Evolutionary conservation across 768 basidiomycete species (phyloP).

Genomic region (Inosperma sp.): DNA sequence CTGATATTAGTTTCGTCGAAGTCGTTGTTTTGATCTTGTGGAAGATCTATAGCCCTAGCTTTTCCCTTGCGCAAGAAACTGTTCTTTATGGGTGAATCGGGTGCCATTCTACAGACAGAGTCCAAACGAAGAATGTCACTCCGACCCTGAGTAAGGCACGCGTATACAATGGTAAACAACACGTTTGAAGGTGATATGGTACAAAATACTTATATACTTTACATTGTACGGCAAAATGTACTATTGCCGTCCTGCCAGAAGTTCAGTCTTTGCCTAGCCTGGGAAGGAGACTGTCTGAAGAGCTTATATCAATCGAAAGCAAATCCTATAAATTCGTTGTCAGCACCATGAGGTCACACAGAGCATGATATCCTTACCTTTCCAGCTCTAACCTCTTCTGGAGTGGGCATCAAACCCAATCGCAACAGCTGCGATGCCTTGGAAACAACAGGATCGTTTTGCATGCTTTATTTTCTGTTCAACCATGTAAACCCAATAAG

Average conservation of each 20-base stretch:
- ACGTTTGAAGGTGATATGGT: too few species aligned
- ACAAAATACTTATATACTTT: too few species aligned
- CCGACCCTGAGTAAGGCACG: too few species aligned
- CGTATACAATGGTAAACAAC: too few species aligned
- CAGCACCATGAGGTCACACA: conserved; percentile 2
- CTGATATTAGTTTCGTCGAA: not conserved
- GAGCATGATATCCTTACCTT: conserved; percentile 43
- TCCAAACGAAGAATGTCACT: too few species aligned
- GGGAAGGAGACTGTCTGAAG: conserved; percentile 13
- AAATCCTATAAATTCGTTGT: conserved; percentile 38
- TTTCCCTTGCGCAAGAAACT: conserved; percentile 54
- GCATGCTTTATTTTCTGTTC: conserved; percentile 48
- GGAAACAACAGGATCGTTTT: conserved; percentile 73
- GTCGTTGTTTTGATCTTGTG: conserved; percentile 11
- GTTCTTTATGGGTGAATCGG: conserved; percentile 8
- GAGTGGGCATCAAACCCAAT: conserved; percentile 74
- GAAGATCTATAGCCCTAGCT: conserved; percentile 32
- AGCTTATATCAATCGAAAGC: conserved; percentile 39
- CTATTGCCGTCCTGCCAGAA: too few species aligned
- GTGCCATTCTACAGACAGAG: too few species aligned
- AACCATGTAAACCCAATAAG: not conserved
- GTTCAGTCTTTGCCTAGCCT: not conserved
- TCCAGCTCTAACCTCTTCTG: conserved; percentile 66
- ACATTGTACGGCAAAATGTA: too few species aligned
- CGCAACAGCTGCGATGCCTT: conserved; percentile 76